Evolutionary conservation across 2,329 filamentous ascomycete species (phyloP).

Genomic region (Talaromyces marneffei): DNA sequence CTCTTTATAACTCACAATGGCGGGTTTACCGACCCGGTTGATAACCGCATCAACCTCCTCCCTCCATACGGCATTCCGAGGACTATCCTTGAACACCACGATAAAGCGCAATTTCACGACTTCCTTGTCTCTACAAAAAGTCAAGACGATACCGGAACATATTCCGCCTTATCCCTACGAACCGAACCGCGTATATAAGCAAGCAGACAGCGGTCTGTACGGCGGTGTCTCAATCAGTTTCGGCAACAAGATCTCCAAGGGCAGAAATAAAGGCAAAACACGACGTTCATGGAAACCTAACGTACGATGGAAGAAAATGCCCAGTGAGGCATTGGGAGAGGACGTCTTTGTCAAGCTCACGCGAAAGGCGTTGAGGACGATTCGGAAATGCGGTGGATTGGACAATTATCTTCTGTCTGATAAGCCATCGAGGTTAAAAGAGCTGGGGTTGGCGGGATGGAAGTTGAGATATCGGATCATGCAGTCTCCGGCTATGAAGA

Average conservation of each 20-base stretch:
- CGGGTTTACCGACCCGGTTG: conserved; percentile 28
- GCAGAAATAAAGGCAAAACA: conserved; percentile 45
- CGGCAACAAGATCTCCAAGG: conserved; percentile 48
- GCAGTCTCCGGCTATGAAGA: conserved; percentile 65
- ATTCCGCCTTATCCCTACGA: conserved; percentile 46
- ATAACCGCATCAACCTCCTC: conserved; percentile 27
- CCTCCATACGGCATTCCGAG: conserved; percentile 35
- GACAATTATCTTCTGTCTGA: conserved; percentile 85
- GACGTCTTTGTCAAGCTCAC: conserved; percentile 44
- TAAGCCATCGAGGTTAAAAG: conserved; percentile 70
- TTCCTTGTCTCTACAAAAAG: conserved; percentile 28
- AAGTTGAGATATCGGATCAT: conserved; percentile 82
- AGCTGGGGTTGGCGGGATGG: conserved; percentile 88
- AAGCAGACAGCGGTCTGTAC: conserved; percentile 45
- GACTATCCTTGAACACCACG: conserved; percentile 29
- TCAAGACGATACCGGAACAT: conserved; percentile 29
- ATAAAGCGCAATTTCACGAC: conserved; percentile 33
- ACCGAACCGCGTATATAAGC: conserved; percentile 39
- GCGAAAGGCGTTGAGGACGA: conserved; percentile 45
- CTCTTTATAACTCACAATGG: conserved; percentile 23
- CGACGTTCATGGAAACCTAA: conserved; percentile 47
- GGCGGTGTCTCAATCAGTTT: conserved; percentile 42
- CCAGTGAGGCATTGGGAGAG: conserved; percentile 39
- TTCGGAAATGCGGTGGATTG: conserved; percentile 80
- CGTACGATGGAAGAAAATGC: conserved; percentile 43